phyloP scores from a whole-genome alignment of 169 alveolate species.

The Plasmodium fragile region DNA sequence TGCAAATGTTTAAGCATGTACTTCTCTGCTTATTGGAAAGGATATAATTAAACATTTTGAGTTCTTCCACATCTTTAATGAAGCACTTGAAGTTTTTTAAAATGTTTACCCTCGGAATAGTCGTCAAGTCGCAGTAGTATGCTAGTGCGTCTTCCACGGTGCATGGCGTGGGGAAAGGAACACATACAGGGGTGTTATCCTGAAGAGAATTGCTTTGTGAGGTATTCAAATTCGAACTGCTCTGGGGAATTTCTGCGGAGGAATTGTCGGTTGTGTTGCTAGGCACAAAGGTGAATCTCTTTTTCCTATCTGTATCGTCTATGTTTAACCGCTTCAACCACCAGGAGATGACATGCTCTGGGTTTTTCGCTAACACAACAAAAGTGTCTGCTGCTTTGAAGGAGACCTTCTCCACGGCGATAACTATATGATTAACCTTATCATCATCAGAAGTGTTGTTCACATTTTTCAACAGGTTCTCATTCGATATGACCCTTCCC shows the following conservation, averaged over 20 bases:
- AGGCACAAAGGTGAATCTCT: conserved; percentile 80
- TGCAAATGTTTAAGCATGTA: conserved; percentile 70
- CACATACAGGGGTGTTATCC: neutral
- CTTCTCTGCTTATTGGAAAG: conserved; percentile 64
- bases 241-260: neutral
- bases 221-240: conserved; percentile 75
- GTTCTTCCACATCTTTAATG: conserved; percentile 80
- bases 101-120: conserved; percentile 81
- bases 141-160: conserved; percentile 81
- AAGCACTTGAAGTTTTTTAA: conserved; percentile 81
- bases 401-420: conserved; percentile 7
- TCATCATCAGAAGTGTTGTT: neutral
- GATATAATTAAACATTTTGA: conserved; percentile 66
- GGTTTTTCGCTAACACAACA: conserved; percentile 79
- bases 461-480: conserved; percentile 44
- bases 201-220: conserved; percentile 17
- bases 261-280: conserved; percentile 43
- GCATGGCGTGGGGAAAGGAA: conserved; percentile 81
- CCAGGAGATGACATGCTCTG: conserved; percentile 74
- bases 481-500: conserved; percentile 49
- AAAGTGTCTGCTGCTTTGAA: conserved; percentile 85
- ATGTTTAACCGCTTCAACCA: conserved; percentile 73
- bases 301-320: conserved; percentile 73
- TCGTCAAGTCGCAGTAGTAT: conserved; percentile 84
- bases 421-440: conserved; percentile 59